These are phyloP conservation scores for Talaromyces sp. DNA, from an alignment of 2,329 filamentous ascomycete species.

Conservation along the genomic window DNA sequence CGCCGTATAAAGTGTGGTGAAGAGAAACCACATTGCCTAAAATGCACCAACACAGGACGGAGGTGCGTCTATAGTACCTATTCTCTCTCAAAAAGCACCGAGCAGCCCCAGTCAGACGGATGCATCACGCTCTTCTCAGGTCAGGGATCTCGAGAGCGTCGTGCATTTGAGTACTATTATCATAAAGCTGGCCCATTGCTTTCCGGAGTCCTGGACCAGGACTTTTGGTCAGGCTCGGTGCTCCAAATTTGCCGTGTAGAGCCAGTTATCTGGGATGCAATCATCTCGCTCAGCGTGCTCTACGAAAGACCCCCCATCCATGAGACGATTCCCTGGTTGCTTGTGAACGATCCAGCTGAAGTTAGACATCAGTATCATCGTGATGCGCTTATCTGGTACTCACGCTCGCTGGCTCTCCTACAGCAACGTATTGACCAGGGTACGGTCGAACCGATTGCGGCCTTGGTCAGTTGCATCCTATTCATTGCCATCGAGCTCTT, in stretches of 20 bases:
- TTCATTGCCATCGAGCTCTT: slow-evolving; percentile 29
- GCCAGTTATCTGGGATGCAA: slow-evolving; percentile 34
- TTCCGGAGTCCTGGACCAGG: slow-evolving; percentile 27
- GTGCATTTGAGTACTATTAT: slow-evolving; percentile 35
- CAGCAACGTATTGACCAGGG: slow-evolving; percentile 20
- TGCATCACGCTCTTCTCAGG: slow-evolving; percentile 18
- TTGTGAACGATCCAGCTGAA: background rate
- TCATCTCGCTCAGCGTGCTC: slow-evolving; percentile 31
- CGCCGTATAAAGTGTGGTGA: slow-evolving; percentile 31
- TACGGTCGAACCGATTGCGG: slow-evolving; percentile 20
- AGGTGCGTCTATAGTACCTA: slow-evolving; percentile 26
- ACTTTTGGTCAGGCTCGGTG: slow-evolving; percentile 30
- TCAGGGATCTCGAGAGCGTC: slow-evolving; percentile 26
- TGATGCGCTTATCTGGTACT: slow-evolving; percentile 27
- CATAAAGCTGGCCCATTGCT: slow-evolving; percentile 25
- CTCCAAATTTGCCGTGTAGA: slow-evolving; percentile 30
- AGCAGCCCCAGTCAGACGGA: slow-evolving; percentile 1
- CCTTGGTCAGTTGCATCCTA: slow-evolving; percentile 26
- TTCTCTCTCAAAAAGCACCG: background rate
- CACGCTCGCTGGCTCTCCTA: slow-evolving; percentile 23
- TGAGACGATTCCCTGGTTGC: background rate
- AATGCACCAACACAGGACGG: slow-evolving; percentile 25
- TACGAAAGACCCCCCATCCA: slow-evolving; percentile 20
- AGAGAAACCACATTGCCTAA: slow-evolving; percentile 26
- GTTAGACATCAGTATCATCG: slow-evolving; percentile 13